Base-by-base conservation (phyloP, 306 rosid species). In the Quercus ilex region DNA sequence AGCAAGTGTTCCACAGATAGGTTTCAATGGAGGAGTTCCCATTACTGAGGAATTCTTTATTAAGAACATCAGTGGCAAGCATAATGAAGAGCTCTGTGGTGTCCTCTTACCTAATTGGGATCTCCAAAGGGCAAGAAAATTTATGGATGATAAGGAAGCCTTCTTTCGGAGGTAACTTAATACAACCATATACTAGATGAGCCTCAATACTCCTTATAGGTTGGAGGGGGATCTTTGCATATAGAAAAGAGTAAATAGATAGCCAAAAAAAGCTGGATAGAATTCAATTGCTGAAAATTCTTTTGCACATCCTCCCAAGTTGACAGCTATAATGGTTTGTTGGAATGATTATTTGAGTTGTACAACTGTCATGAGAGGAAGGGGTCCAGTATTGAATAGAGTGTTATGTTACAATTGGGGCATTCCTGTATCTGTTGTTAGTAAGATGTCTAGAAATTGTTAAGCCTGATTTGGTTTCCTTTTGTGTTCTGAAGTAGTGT, bases 61-160 rank as follows among this genome's bases (percentile, higher is more conserved):
- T n/a, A 55, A 85, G 23, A 83, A 78, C 33, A 83, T 83, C 46
- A 83, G 84, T 73, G 89, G 89, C 26, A 81, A 18, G 58, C 87
- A 85, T 63, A 88, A 88, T 49, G 89, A 83, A 28, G 71, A 83
- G 46, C 84, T 85, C 11, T 68, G 82, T 65, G 19, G 57, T 41
- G 74, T 55, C 31, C 87, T 88, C 62, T 43, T 88, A 4, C 89
- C 89, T 33, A 77, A 83, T 73, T 82, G 88, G 88, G 87, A 85
- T 69, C 56, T 78, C 46, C 65, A 53, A 41, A 85, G 77, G 43
- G 85, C 87, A 46, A 72, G 78, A 18, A 77, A 59, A 2, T 85
- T 88, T 46, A 31, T 85, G 43, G 78, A 59, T 2, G 84, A 88
- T 55, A 83, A 88, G 76, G 89, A 83, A 83, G 80, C 11, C 43